phyloP scores from a whole-genome alignment of 1,284 basidiomycete genomes.

The Trichosporon sp. region DNA sequence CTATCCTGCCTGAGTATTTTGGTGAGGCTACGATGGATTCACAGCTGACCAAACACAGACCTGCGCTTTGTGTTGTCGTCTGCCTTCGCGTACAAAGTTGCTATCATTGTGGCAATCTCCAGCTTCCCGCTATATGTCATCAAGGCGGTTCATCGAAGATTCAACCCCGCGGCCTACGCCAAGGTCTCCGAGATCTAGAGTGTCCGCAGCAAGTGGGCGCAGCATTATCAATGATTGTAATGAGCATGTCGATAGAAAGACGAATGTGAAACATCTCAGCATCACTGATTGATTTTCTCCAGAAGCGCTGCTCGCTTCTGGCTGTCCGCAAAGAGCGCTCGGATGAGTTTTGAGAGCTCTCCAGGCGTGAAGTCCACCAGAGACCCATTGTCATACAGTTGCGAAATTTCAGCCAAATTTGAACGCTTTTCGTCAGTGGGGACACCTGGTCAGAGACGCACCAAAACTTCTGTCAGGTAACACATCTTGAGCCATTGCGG shows the following conservation, averaged over 20 bases:
- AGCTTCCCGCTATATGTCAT: conserved; percentile 86
- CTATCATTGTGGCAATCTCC: conserved; percentile 88
- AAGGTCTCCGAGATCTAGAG: conserved; percentile 57
- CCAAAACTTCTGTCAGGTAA: conserved; percentile 82
- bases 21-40: conserved; percentile 54
- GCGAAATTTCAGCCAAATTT: conserved; percentile 87
- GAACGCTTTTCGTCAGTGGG: conserved; percentile 48
- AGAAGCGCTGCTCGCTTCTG: conserved; percentile 55
- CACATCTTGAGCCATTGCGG: conserved; percentile 93
- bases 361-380: conserved; percentile 82
- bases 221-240: too few relatives aligned
- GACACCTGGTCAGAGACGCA: conserved; percentile 46
- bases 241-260: too few relatives aligned
- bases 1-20: conserved; percentile 93
- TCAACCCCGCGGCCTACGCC: conserved; percentile 90
- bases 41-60: conserved; percentile 54
- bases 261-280: too few relatives aligned
- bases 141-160: conserved; percentile 75
- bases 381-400: conserved; percentile 84
- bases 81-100: conserved; percentile 91
- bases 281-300: conserved; percentile 23
- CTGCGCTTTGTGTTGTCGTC: conserved; percentile 82
- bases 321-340: conserved; percentile 88
- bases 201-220: not conserved
- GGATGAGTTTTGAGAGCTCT: conserved; percentile 74